phyloP scores from a whole-genome alignment of 225 moss, liverwort and hornwort genomes.

The Antitrichia curtipendula region DNA sequence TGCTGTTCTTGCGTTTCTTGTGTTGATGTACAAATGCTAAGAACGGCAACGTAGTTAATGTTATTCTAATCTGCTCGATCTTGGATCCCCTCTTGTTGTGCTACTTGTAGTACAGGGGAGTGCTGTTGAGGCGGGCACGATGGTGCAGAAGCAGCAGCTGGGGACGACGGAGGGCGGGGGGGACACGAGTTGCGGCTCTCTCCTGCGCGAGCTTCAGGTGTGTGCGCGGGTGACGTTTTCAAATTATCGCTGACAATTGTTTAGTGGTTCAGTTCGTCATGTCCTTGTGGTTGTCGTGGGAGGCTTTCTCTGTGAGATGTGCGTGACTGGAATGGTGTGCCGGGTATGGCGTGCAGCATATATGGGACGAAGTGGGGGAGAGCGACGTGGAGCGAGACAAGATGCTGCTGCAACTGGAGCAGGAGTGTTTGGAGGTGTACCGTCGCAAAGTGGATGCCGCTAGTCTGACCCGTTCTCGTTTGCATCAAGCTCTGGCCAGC shows the following conservation, averaged over 20 bases:
- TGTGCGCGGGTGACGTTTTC: neutral
- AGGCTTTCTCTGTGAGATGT: neutral
- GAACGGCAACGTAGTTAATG: too few species aligned
- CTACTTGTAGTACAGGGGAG: neutral
- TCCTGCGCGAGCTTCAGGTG: constrained; percentile 94
- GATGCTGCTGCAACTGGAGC: constrained; percentile 59
- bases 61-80: neutral
- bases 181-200: constrained; percentile 84
- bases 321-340: neutral
- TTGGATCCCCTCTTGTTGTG: neutral
- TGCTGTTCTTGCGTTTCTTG: neutral
- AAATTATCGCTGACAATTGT: neutral
- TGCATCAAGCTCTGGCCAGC: constrained; percentile 46
- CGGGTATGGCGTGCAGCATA: constrained; percentile 33
- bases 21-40: neutral
- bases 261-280: too few species aligned
- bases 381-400: constrained; percentile 46
- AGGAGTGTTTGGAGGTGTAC: constrained; percentile 53
- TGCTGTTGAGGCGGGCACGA: constrained; percentile 3
- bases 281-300: too few species aligned
- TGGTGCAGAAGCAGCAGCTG: constrained; percentile 82
- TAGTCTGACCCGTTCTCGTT: constrained; percentile 32
- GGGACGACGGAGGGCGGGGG: constrained; percentile 27
- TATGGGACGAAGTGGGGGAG: constrained; percentile 61
- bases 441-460: constrained; percentile 53